A percentile compares a stretch with the other conserved stretches of the same genome.
Evolutionary conservation across 2,329 filamentous ascomycete species (phyloP).

Genomic region (Stachybotrys echinatus): DNA sequence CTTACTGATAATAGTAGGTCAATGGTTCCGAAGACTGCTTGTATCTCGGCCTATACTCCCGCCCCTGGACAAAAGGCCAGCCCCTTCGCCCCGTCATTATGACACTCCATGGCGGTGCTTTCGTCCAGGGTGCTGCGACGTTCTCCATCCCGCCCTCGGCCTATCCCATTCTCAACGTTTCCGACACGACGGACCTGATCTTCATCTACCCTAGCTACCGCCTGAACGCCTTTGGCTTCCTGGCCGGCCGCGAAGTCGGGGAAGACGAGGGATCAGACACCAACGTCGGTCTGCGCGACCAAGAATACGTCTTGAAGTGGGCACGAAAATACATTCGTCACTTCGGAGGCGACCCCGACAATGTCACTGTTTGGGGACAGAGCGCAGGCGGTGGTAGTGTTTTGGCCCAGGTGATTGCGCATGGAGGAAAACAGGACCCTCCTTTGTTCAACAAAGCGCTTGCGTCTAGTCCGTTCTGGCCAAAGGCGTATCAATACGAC

Average conservation of each 20-base stretch:
- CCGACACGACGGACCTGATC: not conserved
- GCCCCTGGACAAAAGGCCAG: not conserved
- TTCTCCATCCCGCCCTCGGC: not conserved
- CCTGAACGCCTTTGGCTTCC: not conserved
- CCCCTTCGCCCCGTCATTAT: not conserved
- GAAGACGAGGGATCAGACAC: not conserved
- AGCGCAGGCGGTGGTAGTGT: not conserved
- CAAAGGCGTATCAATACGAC: not conserved
- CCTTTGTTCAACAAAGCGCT: not conserved
- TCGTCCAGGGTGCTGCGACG: not conserved
- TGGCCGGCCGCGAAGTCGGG: not conserved
- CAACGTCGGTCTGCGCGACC: not conserved
- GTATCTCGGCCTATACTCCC: conserved; percentile 2
- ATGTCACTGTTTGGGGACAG: conserved; percentile 1
- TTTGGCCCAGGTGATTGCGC: not conserved
- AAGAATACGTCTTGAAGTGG: not conserved
- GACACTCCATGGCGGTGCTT: conserved; percentile 1
- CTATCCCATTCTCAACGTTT: conserved; percentile 2
- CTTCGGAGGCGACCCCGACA: conserved; percentile 1
- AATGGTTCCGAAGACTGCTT: conserved; percentile 1
- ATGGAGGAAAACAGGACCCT: not conserved
- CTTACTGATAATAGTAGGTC: too few relatives aligned
- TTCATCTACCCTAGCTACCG: not conserved
- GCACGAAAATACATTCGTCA: not conserved
- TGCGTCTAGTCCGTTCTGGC: conserved; percentile 1